phyloP scores from a whole-genome alignment of 2,329 filamentous ascomycete genomes.

The Ophiostoma triangulosporum region DNA sequence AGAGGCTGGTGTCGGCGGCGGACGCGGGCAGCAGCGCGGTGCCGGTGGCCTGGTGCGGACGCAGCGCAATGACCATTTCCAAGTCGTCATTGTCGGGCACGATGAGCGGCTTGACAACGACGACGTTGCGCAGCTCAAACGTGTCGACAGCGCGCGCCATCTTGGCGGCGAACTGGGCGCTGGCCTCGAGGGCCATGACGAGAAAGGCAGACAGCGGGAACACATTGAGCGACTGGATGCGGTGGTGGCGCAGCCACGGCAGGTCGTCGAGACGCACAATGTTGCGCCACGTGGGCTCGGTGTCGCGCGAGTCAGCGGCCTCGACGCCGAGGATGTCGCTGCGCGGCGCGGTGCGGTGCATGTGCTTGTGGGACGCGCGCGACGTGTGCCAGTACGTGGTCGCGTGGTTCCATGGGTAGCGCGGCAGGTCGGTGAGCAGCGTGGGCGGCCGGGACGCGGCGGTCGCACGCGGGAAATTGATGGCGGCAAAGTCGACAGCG shows the following conservation, averaged over 20 bases:
- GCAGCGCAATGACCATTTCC: conserved; percentile 9
- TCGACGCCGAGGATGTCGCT: conserved; percentile 23
- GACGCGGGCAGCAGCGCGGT: conserved; percentile 5
- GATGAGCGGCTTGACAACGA: conserved; percentile 8
- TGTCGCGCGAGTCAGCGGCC: conserved; percentile 20
- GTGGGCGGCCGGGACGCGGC: neutral
- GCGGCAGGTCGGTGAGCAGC: conserved; percentile 11
- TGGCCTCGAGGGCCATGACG: conserved; percentile 26
- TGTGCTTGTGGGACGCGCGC: conserved; percentile 18
- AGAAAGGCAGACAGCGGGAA: conserved; percentile 31
- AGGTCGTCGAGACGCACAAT: conserved; percentile 22
- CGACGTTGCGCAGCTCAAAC: conserved; percentile 7
- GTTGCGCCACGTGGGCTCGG: conserved; percentile 27
- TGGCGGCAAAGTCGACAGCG: conserved; percentile 10
- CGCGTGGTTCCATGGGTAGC: conserved; percentile 14
- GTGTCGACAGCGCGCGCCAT: conserved; percentile 5
- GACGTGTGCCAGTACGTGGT: conserved; percentile 14
- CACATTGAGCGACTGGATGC: conserved; percentile 32
- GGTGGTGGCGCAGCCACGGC: conserved; percentile 36
- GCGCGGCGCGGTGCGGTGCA: conserved; percentile 17
- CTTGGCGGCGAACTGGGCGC: conserved; percentile 14
- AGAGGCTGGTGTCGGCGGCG: conserved; percentile 5
- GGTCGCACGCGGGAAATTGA: conserved; percentile 5
- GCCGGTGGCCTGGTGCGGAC: conserved; percentile 2
- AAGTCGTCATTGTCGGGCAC: conserved; percentile 6